Evolutionary conservation across 768 basidiomycete species (phyloP), one percentile per base, ranked within the genome.

Genomic region (Phanerochaete sordida): DNA sequence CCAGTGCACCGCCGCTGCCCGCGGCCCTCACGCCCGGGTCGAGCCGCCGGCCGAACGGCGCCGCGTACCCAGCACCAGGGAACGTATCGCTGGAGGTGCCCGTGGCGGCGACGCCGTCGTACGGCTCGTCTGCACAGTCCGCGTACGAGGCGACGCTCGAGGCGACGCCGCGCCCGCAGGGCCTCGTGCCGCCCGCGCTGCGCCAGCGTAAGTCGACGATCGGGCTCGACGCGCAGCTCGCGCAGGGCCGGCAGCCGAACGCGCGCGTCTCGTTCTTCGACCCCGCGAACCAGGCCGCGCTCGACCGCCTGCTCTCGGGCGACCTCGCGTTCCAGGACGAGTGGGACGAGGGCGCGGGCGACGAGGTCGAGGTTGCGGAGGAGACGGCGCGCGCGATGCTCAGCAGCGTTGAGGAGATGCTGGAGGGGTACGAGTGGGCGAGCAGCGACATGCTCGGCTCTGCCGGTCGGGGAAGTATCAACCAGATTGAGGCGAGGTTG

Each of bases 361-460:
- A 69, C 27, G 72, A 65, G 11, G 63, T 58, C 1, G 70, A 70
- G 43, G 68, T 65, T 13, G 87, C 87, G 58, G 88, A 89, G 56
- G 91, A 92, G 65, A 85, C 82, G 58, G 81, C 84, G 12, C 88
- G 92, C 63, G 91, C 88, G 9, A 93, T 92, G 3, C 81, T 99
- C 75, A 78, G 88, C 5, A 97, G 86, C 72, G 94, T 99, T 1
- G 97, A 99, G 70, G 97, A 99, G 71, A 95, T 99, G 93, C 80
- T 99, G 26, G 97, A 99, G 68, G 95, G 97, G 0, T 97, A 97
- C 68, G 97, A 98, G 72, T 98, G 95, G 95, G 88, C 92, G 3
- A 88, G 86, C 62, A 90, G 89, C 57, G 87, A 88, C 69, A 77
- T 88, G n/a, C 77, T 89, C 46, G 77, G 85, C 64, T 86, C 83